Evolutionary conservation across 805 yeast genomes (phyloP).

Genomic region (Candida sphagnicola): DNA sequence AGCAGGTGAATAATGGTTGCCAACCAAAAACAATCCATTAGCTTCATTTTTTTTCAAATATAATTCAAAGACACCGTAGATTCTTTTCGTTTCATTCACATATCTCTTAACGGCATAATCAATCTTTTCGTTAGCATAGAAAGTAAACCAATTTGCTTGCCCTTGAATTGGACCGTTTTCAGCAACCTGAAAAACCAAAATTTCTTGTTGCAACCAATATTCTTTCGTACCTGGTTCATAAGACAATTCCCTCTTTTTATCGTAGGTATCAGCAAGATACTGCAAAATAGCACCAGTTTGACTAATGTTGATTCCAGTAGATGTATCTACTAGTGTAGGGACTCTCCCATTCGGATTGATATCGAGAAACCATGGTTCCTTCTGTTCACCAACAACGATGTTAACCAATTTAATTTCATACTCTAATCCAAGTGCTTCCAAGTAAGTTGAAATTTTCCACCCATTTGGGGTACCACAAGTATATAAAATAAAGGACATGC

Average conservation of each 20-base stretch:
- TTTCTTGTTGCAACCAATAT: slow-evolving; percentile 52
- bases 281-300: slow-evolving; percentile 62
- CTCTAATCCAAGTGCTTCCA: slow-evolving; percentile 41
- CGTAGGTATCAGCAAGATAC: slow-evolving; percentile 59
- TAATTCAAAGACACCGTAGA: slow-evolving; percentile 51
- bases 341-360: slow-evolving; percentile 63
- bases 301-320: slow-evolving; percentile 44
- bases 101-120: slow-evolving; percentile 54
- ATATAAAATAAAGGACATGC: slow-evolving; percentile 13
- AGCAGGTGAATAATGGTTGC: slow-evolving; percentile 55
- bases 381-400: slow-evolving; percentile 41
- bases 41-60: slow-evolving; percentile 43
- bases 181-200: slow-evolving; percentile 55
- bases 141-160: slow-evolving; percentile 48
- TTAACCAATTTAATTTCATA: slow-evolving; percentile 41
- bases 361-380: slow-evolving; percentile 53
- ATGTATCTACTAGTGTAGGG: slow-evolving; percentile 46
- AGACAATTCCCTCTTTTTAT: slow-evolving; percentile 46
- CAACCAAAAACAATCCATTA: slow-evolving; percentile 51
- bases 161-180: slow-evolving; percentile 56
- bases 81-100: slow-evolving; percentile 46
- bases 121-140: slow-evolving; percentile 46
- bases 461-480: slow-evolving; percentile 42
- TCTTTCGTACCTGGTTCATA: slow-evolving; percentile 30
- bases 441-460: slow-evolving; percentile 33